Base-by-base conservation (phyloP, 345 rosid species). In the Clarkia xantiana region DNA sequence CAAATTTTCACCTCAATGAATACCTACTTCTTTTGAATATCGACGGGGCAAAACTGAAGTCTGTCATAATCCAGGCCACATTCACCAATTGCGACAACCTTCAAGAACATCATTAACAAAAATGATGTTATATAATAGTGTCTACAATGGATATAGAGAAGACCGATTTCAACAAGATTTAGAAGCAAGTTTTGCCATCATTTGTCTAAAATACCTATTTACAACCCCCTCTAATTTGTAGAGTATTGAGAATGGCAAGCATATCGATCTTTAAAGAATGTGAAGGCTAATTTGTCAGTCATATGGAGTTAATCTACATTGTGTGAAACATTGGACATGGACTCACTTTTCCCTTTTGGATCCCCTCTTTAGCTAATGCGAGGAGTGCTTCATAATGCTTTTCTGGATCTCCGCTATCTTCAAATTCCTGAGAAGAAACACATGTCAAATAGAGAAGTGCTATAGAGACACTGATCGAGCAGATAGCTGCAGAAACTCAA, bases 21-120 rank as follows among this genome's bases (percentile, higher is more conserved):
- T 45, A 57, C 89, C 49, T 73, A 83, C 94, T 84, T 84, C 79
- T 77, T 86, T 51, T 86, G 98, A 63, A 73, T 65, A 29, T 78
- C 94, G 39, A 74, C 40, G 14, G 94, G 77, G 62, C 94, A 91
- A 62, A 91, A 86, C 17, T 86, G 95, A 76, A 91, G 90, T 70
- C 98, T 78, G 70, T 91, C 96, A 57, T 91, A 91, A 66, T 91
- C 98, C 69, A 91, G 64, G 59, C 98, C 98, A 57, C 98, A 86
- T 71, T 91, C 96, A 43, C 98, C 98, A 34, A 91, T 69, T 9
- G 96, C 98, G 55, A 91, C 96, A 59, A 86, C 95, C 96, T 86
- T 66, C 47, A 25, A 55, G 44, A 56, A 52, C 57, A 48, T 29
- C 55, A 53, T 11, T 6, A 29, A 29, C 36, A 3, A 7, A 29